Percentiles rank a stretch among this genome's conserved stretches.
Evolutionary conservation across 2,329 filamentous ascomycete species (phyloP).

Genomic region (Aureobasidium lini): DNA sequence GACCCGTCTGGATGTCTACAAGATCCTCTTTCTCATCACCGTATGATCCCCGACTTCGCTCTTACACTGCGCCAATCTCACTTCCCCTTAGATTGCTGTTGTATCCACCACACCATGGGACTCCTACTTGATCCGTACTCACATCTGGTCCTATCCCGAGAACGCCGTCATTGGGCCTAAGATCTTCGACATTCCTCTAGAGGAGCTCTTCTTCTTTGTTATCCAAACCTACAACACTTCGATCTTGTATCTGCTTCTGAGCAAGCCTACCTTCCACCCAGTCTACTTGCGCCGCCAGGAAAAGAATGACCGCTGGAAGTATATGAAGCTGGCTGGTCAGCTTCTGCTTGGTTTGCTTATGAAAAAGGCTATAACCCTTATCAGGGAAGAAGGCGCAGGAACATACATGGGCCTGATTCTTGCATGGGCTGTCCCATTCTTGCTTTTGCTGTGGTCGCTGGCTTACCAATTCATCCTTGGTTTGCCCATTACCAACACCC

Average conservation of each 20-base stretch:
- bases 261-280: constrained; percentile 54
- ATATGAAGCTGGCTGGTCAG: constrained; percentile 44
- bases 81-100: constrained; percentile 48
- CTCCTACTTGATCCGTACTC: constrained; percentile 60
- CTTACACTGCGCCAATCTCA: neutral
- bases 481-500: constrained; percentile 51
- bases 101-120: constrained; percentile 67
- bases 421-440: constrained; percentile 59
- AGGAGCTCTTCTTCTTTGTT: constrained; percentile 71
- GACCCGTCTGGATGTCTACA: constrained; percentile 55
- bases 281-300: constrained; percentile 42
- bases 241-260: constrained; percentile 59
- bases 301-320: constrained; percentile 30
- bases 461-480: constrained; percentile 57
- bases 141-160: constrained; percentile 64
- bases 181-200: constrained; percentile 57
- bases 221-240: constrained; percentile 69
- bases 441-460: constrained; percentile 56
- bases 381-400: constrained; percentile 41
- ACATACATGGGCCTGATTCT: constrained; percentile 66
- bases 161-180: constrained; percentile 57
- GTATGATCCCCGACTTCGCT: constrained; percentile 17
- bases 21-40: constrained; percentile 52
- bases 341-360: constrained; percentile 39
- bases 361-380: constrained; percentile 37